Conservation (phyloP, 2,329 filamentous ascomycete genomes). For the Fusarium clavum region DNA sequence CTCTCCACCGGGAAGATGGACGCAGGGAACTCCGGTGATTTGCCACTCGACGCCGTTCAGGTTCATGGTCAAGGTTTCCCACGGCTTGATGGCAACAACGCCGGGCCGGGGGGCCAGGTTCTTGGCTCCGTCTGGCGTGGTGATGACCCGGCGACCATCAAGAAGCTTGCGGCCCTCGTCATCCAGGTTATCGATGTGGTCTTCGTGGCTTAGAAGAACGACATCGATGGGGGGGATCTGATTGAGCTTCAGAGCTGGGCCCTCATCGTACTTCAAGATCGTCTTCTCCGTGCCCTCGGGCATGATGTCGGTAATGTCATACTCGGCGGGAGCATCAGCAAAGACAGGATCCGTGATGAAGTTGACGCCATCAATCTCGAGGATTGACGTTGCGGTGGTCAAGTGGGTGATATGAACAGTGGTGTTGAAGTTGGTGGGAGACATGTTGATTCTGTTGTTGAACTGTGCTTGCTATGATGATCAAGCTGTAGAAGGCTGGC, state of each 20-base stretch:
- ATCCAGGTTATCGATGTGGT: not conserved
- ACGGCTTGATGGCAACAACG: not conserved
- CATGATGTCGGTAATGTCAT: not conserved
- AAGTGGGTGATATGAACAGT: not conserved
- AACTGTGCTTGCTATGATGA: not conserved
- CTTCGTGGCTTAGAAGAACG: not conserved
- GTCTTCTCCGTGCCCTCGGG: not conserved
- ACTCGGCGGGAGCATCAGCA: not conserved
- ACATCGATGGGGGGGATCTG: not conserved
- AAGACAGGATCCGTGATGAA: slow-evolving; percentile 9
- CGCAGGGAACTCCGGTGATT: not conserved
- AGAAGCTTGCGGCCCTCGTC: not conserved
- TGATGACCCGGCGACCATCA: not conserved
- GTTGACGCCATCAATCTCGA: not conserved
- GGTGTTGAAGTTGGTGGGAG: not conserved
- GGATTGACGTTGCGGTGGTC: not conserved
- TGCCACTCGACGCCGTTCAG: not conserved
- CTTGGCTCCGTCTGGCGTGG: not conserved
- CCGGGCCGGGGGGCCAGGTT: not conserved
- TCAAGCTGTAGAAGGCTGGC: not conserved
- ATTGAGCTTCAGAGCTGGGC: not conserved
- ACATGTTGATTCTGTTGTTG: not conserved
- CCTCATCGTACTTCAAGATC: not conserved
- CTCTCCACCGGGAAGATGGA: not conserved
- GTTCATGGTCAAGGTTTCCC: not conserved